Base-by-base conservation (phyloP, 2,329 filamentous ascomycete species). In the Aspergillus fijiensis region DNA sequence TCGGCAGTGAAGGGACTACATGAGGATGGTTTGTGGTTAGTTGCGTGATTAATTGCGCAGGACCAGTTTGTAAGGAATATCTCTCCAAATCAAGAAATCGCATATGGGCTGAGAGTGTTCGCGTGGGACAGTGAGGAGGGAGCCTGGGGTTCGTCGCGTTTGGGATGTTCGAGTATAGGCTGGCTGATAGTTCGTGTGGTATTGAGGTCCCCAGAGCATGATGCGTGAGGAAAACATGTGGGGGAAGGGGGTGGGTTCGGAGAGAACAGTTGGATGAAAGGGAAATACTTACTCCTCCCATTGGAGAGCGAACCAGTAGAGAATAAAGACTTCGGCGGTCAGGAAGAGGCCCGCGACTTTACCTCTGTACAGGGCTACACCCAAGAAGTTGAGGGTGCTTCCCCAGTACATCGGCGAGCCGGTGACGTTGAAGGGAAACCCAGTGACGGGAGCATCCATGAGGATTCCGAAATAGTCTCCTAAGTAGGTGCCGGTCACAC, bases 391-490 rank as follows among this genome's bases (percentile, higher is more conserved):
- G 84, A 96, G 84, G 25, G 94, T 95, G 63, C 89, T 92, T 60
- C 95, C 95, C 80, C 92, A 90, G 82, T 99, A 99, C 95, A 99
- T 99, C 63, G 95, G 95, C 55, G 92, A 89, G 66, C 87, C 86
- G 57, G 89, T 93, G 62, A 98, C 84, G 77, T 90, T 98, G 84
- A 99, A 99, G 2, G 95, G 95, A 75, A 99, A 99, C 14, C 91
- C 89, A 12, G 92, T 96, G 55, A 99, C 93, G 70, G 94, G 94
- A 67, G 89, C 81, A 74, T 98, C 94, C 92, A 97, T 96, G 66
- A 99, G 83, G 75, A 98, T 97, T 68, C 95, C 95, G 74, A 98
- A 99, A 83, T 99, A 99, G 81, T 99, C 95, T 69, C 95, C 95
- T 39, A 99, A 83, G 75, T 97, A 99, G 42, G 95, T 99, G 64